These are phyloP conservation scores for Geranium incanum DNA, from an alignment of 441 rosid species.

Conservation along the genomic window DNA sequence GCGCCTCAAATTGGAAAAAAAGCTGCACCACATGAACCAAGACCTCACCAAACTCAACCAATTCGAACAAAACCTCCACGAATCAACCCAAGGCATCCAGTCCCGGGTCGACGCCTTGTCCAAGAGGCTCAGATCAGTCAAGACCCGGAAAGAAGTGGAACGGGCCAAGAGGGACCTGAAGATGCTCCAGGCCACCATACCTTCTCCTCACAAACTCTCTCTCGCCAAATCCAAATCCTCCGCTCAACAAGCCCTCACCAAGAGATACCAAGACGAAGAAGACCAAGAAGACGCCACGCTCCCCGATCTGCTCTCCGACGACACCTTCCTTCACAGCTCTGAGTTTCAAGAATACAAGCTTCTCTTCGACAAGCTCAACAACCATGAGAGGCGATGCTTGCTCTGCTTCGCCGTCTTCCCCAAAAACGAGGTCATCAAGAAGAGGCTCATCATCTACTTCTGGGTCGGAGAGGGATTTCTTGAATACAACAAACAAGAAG, in stretches of 20 bases:
- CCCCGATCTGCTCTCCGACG: background rate
- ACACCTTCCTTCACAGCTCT: background rate
- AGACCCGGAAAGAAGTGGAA: background rate
- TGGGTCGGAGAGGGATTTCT: background rate
- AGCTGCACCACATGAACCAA: background rate
- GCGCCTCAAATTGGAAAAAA: background rate
- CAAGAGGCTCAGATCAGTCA: background rate
- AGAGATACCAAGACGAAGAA: background rate
- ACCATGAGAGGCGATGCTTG: background rate
- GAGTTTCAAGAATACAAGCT: background rate
- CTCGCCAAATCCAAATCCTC: background rate
- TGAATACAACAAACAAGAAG: background rate
- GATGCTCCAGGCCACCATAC: background rate
- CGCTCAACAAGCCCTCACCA: background rate
- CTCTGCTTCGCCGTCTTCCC: background rate
- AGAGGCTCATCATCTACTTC: background rate
- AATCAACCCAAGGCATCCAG: background rate
- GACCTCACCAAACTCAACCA: background rate
- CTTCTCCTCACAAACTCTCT: background rate
- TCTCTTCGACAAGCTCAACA: background rate
- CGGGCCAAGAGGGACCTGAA: background rate
- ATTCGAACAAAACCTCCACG: background rate
- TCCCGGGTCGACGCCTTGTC: background rate
- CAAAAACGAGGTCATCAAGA: background rate
- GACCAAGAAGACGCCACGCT: background rate